These are phyloP conservation scores for Claviceps citrina DNA, from an alignment of 2,329 filamentous ascomycete genomes.

Conservation along the genomic window DNA sequence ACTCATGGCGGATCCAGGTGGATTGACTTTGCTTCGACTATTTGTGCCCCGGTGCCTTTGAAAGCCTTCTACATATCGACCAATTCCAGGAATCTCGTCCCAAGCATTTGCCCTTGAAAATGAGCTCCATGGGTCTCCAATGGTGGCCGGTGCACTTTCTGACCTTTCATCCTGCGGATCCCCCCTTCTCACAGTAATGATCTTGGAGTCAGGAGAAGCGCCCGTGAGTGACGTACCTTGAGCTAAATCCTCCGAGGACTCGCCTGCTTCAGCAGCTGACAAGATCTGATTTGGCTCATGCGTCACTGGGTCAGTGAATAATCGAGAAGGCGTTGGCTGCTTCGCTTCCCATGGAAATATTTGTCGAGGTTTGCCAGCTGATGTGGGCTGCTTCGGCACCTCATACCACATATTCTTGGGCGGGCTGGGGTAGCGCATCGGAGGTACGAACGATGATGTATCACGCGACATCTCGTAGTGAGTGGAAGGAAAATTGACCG, in stretches of 20 bases:
- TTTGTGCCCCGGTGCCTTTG: conserved; percentile 39
- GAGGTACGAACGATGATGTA: conserved; percentile 59
- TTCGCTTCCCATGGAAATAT: conserved; percentile 86
- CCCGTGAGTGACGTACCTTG: neutral
- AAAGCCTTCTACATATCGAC: conserved; percentile 67
- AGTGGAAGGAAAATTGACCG: conserved; percentile 61
- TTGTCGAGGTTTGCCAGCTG: conserved; percentile 41
- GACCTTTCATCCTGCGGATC: neutral
- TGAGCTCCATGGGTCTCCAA: conserved; percentile 48
- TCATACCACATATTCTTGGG: conserved; percentile 82
- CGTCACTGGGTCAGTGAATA: conserved; percentile 30
- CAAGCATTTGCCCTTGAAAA: conserved; percentile 76
- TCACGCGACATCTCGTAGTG: conserved; percentile 76
- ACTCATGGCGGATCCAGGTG: neutral
- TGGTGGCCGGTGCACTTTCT: neutral
- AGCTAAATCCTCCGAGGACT: neutral
- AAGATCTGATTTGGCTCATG: conserved; percentile 13
- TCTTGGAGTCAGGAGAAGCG: neutral
- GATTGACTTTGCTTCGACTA: conserved; percentile 12
- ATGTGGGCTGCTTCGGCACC: conserved; percentile 48
- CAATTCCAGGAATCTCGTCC: conserved; percentile 83
- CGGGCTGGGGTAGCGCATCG: conserved; percentile 62
- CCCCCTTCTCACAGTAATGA: neutral
- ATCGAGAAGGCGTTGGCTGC: conserved; percentile 45
- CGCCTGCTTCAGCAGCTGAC: conserved; percentile 7